Evolutionary conservation across 805 yeast species (phyloP).

Genomic region (Komagataella pseudopastoris): DNA sequence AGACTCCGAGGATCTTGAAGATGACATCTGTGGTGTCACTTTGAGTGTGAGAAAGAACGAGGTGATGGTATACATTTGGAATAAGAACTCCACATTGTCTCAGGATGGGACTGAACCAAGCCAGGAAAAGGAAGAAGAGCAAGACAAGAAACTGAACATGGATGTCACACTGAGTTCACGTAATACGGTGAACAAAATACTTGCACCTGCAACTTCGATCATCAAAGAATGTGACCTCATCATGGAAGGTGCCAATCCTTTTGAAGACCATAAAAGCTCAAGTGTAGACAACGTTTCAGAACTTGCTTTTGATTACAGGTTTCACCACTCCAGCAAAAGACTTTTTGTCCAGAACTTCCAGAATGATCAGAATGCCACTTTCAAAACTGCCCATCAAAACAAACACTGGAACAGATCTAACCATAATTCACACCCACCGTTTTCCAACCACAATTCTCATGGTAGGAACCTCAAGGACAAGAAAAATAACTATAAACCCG

Average conservation of each 20-base stretch:
- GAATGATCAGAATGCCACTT: not conserved
- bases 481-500: not conserved
- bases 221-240: conserved; percentile 35
- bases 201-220: conserved; percentile 30
- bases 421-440: not conserved
- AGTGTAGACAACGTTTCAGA: not conserved
- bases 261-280: not conserved
- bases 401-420: not conserved
- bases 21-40: conserved; percentile 47
- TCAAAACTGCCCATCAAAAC: not conserved
- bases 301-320: conserved; percentile 1
- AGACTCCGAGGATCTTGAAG: conserved; percentile 23
- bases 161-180: not conserved
- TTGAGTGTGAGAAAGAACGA: conserved; percentile 47
- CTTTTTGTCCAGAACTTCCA: not conserved
- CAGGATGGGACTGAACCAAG: conserved; percentile 11
- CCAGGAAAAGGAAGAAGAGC: conserved; percentile 10
- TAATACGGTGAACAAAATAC: conserved; percentile 10
- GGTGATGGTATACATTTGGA: conserved; percentile 51
- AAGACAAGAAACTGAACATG: conserved; percentile 4
- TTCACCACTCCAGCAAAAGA: not conserved
- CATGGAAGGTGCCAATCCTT: conserved; percentile 18
- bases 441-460: not conserved
- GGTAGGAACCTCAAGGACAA: not conserved
- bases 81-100: conserved; percentile 27